Conservation (phyloP, 2,329 filamentous ascomycete genomes). For the Pseudopithomyces maydicus region DNA sequence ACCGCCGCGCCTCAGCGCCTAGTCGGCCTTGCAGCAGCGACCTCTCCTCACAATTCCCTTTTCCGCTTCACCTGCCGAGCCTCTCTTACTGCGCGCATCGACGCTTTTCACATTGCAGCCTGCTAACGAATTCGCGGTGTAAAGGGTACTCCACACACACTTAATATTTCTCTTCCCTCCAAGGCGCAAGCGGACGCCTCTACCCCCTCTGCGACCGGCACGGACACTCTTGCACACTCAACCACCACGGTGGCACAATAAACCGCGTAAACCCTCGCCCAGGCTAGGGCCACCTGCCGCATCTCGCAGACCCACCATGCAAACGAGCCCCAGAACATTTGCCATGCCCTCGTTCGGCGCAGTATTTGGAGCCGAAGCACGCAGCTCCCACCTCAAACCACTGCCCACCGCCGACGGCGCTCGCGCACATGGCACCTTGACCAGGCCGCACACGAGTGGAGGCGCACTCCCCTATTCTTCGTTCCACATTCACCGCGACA, state of each 20-base stretch:
- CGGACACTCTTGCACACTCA: slow-evolving; percentile 8
- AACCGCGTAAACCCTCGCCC: slow-evolving; percentile 21
- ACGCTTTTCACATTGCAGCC: slow-evolving; percentile 13
- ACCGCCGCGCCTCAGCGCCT: slow-evolving; percentile 13
- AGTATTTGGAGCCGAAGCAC: slow-evolving; percentile 69
- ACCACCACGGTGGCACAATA: slow-evolving; percentile 21
- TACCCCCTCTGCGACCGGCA: slow-evolving; percentile 18
- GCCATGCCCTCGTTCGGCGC: slow-evolving; percentile 76
- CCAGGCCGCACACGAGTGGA: slow-evolving; percentile 41
- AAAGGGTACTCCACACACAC: slow-evolving; percentile 42
- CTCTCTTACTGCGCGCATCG: slow-evolving; percentile 21
- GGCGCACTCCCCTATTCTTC: slow-evolving; percentile 43
- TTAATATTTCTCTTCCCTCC: slow-evolving; percentile 40
- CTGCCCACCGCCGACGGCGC: slow-evolving; percentile 39
- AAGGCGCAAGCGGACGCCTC: slow-evolving; percentile 30
- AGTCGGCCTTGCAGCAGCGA: slow-evolving; percentile 5
- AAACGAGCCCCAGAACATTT: slow-evolving; percentile 41
- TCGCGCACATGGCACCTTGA: slow-evolving; percentile 38
- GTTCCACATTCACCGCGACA: slow-evolving; percentile 68
- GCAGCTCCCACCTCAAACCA: slow-evolving; percentile 53
- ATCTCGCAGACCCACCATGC: slow-evolving; percentile 40
- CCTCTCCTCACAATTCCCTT: slow-evolving; percentile 7
- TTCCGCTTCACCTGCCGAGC: neutral
- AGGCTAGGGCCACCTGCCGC: slow-evolving; percentile 20
- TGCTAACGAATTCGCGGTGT: slow-evolving; percentile 43